A percentile compares a stretch with the other conserved stretches of the same genome.
Evolutionary conservation across 1,139 yeast species (phyloP).

Genomic region (Pichia sp.): DNA sequence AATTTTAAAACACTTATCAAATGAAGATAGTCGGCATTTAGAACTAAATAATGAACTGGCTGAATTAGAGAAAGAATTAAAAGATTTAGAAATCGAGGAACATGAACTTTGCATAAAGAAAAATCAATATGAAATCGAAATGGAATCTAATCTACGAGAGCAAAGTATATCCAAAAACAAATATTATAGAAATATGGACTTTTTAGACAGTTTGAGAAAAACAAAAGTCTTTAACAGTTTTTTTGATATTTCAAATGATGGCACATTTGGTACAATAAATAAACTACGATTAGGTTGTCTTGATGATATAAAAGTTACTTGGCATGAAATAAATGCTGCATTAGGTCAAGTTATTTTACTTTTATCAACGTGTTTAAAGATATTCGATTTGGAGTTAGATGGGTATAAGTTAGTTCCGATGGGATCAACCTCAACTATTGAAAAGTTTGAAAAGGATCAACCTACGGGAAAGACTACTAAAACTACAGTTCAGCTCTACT

Average conservation of each 20-base stretch:
- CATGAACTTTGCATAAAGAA: conserved; percentile 38
- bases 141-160: conserved; percentile 43
- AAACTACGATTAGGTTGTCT: conserved; percentile 71
- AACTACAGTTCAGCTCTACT: conserved; percentile 40
- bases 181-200: conserved; percentile 54
- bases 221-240: conserved; percentile 78
- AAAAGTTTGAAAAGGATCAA: conserved; percentile 41
- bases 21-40: conserved; percentile 38
- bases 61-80: conserved; percentile 37
- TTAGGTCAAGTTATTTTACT: conserved; percentile 77
- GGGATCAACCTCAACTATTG: conserved; percentile 80
- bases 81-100: conserved; percentile 38
- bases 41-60: conserved; percentile 37
- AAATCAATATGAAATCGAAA: conserved; percentile 48
- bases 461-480: conserved; percentile 30
- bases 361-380: conserved; percentile 55
- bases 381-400: conserved; percentile 48
- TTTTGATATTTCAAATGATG: conserved; percentile 76
- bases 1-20: conserved; percentile 36
- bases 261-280: conserved; percentile 81
- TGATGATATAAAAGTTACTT: conserved; percentile 55
- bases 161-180: conserved; percentile 56
- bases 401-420: conserved; percentile 69
- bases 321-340: conserved; percentile 92
- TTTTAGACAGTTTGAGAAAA: conserved; percentile 62